These are phyloP conservation scores for Pilobolus umbonatus DNA, from an alignment of 192 early-diverging fungal genomes.

Conservation along the genomic window DNA sequence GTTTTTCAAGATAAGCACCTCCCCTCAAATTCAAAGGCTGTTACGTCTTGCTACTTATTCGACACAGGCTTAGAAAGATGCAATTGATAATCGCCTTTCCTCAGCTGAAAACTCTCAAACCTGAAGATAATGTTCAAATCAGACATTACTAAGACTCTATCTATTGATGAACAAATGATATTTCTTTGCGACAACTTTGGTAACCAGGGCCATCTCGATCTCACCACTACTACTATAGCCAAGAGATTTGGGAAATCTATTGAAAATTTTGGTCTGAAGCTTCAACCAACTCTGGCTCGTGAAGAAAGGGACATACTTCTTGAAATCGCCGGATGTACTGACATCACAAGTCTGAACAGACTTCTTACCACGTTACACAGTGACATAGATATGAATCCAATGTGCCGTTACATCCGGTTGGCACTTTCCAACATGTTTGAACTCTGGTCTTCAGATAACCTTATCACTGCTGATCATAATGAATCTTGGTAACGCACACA, in stretches of 20 bases:
- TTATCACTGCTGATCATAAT: background rate
- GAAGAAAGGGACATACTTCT: background rate
- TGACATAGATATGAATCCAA: background rate
- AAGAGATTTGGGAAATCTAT: background rate
- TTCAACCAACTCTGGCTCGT: background rate
- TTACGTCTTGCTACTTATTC: background rate
- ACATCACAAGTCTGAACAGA: background rate
- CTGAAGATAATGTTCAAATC: background rate
- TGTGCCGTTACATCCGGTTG: background rate
- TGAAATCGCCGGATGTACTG: constrained; percentile 4
- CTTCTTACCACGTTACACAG: background rate
- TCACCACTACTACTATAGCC: background rate
- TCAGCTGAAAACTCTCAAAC: constrained; percentile 1
- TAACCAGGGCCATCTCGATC: background rate
- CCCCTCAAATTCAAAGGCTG: background rate
- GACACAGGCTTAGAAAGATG: background rate
- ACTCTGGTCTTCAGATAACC: background rate
- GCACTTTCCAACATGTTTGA: background rate
- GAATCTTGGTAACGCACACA: background rate
- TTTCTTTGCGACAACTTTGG: background rate
- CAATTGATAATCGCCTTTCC: background rate
- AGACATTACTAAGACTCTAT: background rate
- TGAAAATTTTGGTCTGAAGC: background rate
- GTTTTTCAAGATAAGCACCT: constrained; percentile 1
- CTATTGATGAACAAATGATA: constrained; percentile 1